Conservation (phyloP, 2,329 filamentous ascomycete species). For the Fusarium pseudocircinatum region DNA sequence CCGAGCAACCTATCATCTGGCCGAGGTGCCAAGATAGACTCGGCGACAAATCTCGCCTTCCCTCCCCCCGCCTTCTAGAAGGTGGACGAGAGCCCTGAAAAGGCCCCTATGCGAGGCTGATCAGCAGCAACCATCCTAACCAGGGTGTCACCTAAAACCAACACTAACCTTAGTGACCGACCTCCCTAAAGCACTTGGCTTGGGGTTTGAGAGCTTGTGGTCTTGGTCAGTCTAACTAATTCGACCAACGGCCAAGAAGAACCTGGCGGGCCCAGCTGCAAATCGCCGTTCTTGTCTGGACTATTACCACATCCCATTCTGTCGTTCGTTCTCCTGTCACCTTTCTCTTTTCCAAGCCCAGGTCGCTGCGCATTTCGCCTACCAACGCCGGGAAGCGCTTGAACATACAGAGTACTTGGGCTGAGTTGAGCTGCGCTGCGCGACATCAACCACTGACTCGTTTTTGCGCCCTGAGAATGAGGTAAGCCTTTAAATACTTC, state of each 20-base stretch:
- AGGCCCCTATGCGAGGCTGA: conserved; percentile 45
- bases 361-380: conserved; percentile 21
- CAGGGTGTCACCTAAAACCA: conserved; percentile 40
- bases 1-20: conserved; percentile 25
- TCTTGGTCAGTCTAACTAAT: not conserved
- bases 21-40: conserved; percentile 17
- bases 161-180: conserved; percentile 28
- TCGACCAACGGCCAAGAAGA: conserved; percentile 10
- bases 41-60: conserved; percentile 28
- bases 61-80: conserved; percentile 42
- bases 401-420: not conserved
- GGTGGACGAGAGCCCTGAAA: conserved; percentile 23
- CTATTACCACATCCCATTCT: conserved; percentile 15
- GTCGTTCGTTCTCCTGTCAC: conserved; percentile 10
- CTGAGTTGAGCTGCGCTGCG: conserved; percentile 1
- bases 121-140: conserved; percentile 37
- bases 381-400: conserved; percentile 20
- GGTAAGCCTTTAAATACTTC: conserved; percentile 13
- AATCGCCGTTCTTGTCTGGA: conserved; percentile 28
- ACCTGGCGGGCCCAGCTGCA: conserved; percentile 14
- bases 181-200: conserved; percentile 9
- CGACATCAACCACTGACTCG: conserved; percentile 18
- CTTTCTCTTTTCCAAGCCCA: conserved; percentile 8
- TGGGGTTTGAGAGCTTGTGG: conserved; percentile 10
- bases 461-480: conserved; percentile 31